Evolutionary conservation across 768 basidiomycete genomes (phyloP), one percentile per base, ranked within the genome.

Genomic region (Lactifluus subvellereus): DNA sequence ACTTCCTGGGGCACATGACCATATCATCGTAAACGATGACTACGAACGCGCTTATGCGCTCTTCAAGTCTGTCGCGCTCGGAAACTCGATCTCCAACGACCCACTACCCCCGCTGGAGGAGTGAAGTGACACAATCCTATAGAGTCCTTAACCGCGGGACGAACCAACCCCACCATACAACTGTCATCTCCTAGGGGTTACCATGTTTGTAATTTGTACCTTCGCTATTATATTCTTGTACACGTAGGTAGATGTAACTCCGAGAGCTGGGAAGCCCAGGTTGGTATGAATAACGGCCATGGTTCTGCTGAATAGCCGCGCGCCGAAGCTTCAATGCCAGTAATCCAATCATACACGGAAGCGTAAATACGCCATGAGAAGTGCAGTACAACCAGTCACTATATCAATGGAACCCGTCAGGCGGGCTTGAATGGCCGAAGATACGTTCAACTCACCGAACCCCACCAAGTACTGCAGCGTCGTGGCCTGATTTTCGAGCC

Each of bases 1-100:
- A 70, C 79, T 90, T 69, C 80, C 84, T 2, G 82, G 80, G 40
- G 80, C 81, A 0, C 92, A 93, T 68, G 89, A 98, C 72, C 70
- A 89, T 40, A 83, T 97, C 61, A 85, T 98, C 63, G 84, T 98
- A 62, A 98, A 98, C 74, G 94, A 94, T 69, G 84, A 95, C 71
- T 73, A 96, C 14, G 90, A 95, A 50, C 75, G 83, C 16, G 92
- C 95, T 8, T 96, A 95, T 72, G 74, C 75, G 0, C 73, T 87
- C n/a, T 85, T 98, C 71, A 86, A 84, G 72, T 76, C 77, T 61
- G 81, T 94, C 20, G 91, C 93, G 0, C 77, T 89, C 43, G 94
- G 91, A 27, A 84, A 89, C 59, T 70, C 74, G 48, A 75, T 82
- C 30, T 71, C 71, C 32, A 81, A 84, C 14, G 92, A 95, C 74